These are phyloP conservation scores for Copromyces sp. DNA, from an alignment of 495 filamentous ascomycete genomes.

Conservation along the genomic window DNA sequence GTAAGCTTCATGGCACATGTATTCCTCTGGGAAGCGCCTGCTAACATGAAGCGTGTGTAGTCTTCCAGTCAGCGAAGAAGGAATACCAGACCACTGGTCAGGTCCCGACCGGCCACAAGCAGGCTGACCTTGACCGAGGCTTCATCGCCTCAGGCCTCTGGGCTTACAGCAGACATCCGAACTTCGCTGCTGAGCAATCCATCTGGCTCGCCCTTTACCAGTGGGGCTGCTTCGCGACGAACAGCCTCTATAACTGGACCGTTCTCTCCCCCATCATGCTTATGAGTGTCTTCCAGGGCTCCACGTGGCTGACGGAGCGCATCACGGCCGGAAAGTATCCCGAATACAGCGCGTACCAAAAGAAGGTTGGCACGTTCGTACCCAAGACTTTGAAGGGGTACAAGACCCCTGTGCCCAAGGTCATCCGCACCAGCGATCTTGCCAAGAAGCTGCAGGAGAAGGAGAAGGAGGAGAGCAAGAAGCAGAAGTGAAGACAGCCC, in stretches of 20 bases:
- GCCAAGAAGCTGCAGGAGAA: conserved; percentile 24
- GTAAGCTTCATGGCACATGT: conserved; percentile 26
- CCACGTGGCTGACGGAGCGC: conserved; percentile 74
- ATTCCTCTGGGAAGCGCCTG: background rate
- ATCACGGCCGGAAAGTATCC: conserved; percentile 76
- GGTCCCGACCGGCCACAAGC: conserved; percentile 48
- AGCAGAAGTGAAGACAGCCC: conserved; percentile 20
- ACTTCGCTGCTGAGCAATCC: conserved; percentile 85
- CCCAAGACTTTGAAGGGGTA: conserved; percentile 43
- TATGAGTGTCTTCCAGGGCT: conserved; percentile 76
- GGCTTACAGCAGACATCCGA: conserved; percentile 81
- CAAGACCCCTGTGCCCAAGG: conserved; percentile 25
- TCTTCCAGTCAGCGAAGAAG: conserved; percentile 73
- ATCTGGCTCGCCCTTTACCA: conserved; percentile 83
- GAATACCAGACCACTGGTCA: conserved; percentile 61
- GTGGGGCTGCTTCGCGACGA: conserved; percentile 69
- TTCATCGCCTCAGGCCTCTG: conserved; percentile 82
- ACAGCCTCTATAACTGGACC: conserved; percentile 67
- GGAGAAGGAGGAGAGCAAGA: conserved; percentile 18
- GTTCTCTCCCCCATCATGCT: conserved; percentile 59
- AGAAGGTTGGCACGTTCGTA: conserved; percentile 68
- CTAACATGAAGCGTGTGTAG: conserved; percentile 23
- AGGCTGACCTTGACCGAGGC: conserved; percentile 80
- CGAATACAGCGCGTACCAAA: conserved; percentile 80
- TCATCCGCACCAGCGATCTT: conserved; percentile 38